Conservation (phyloP, 352 stramenopile species). For the Phytophthora sp. region DNA sequence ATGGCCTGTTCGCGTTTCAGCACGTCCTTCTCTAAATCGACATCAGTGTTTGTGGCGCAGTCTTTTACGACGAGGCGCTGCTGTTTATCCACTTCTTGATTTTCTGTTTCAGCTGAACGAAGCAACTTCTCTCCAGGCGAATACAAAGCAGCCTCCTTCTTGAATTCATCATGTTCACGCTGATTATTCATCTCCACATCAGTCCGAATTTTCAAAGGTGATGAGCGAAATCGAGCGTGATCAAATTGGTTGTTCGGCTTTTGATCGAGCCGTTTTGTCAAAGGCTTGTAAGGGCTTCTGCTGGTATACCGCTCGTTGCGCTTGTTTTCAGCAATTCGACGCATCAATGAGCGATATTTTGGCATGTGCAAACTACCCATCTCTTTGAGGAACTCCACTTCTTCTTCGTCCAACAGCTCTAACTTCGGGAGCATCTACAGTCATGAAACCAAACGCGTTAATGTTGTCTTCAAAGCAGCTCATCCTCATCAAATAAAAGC, state of each 20-base stretch:
- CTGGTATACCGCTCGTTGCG: conserved; percentile 1
- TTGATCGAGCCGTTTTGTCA: neutral
- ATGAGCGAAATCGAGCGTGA: neutral
- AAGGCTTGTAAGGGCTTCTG: too few species aligned
- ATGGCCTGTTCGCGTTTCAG: conserved; percentile 46
- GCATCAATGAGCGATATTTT: conserved; percentile 60
- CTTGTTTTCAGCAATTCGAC: conserved; percentile 36
- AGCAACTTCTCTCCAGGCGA: neutral
- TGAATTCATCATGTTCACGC: neutral
- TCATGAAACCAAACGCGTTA: neutral
- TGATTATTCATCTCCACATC: neutral
- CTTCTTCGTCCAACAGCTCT: conserved; percentile 72
- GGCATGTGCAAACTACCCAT: conserved; percentile 70
- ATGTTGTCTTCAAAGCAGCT: too few species aligned
- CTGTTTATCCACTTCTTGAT: neutral
- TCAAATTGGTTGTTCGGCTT: neutral
- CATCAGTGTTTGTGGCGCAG: conserved; percentile 62
- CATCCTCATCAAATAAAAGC: too few species aligned
- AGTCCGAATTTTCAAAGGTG: conserved; percentile 1
- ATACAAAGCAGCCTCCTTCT: neutral
- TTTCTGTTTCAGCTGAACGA: neutral
- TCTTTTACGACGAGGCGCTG: conserved; percentile 54
- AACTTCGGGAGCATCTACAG: conserved; percentile 58
- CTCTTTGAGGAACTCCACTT: conserved; percentile 62
- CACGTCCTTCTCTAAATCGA: conserved; percentile 58